phyloP scores from a whole-genome alignment of 78 protist species.

The Thecamonas trahens region DNA sequence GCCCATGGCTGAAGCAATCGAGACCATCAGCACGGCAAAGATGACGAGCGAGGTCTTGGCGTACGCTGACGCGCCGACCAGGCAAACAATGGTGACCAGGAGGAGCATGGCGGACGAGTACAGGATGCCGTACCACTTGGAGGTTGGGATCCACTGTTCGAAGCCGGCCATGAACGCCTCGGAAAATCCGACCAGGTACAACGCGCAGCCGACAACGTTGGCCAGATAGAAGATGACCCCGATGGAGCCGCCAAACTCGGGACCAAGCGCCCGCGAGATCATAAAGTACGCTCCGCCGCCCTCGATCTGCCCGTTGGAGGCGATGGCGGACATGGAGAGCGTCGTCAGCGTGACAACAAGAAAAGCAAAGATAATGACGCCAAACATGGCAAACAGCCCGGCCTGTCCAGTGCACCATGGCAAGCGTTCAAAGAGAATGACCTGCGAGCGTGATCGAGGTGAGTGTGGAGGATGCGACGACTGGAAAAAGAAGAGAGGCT shows the following conservation, averaged over 20 bases:
- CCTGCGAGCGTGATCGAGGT: too few relatives aligned
- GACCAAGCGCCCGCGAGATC: conserved; percentile 34
- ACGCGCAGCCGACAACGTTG: conserved; percentile 24
- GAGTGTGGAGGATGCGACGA: too few relatives aligned
- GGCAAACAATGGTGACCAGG: not conserved
- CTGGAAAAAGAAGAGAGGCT: too few relatives aligned
- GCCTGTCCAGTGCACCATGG: too few relatives aligned
- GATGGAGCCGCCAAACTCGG: conserved; percentile 48
- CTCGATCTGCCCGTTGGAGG: conserved; percentile 56
- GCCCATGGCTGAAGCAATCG: conserved; percentile 14
- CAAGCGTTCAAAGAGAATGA: too few relatives aligned
- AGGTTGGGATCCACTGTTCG: too few relatives aligned
- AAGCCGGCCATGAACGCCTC: conserved; percentile 3
- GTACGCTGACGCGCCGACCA: conserved; percentile 21
- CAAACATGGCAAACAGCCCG: conserved; percentile 32
- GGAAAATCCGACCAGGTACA: conserved; percentile 45
- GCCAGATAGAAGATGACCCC: conserved; percentile 50
- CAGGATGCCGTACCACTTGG: not conserved
- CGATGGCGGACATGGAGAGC: conserved; percentile 65
- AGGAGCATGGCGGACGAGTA: not conserved
- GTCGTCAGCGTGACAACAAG: conserved; percentile 33
- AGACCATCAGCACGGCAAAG: conserved; percentile 10
- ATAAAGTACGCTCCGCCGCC: conserved; percentile 73
- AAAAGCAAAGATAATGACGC: not conserved
- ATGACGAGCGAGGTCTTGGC: conserved; percentile 9